A percentile compares a stretch with the other conserved stretches of the same genome.
phyloP scores from a whole-genome alignment of 345 rosid genomes.

The Eucalyptus cloeziana region DNA sequence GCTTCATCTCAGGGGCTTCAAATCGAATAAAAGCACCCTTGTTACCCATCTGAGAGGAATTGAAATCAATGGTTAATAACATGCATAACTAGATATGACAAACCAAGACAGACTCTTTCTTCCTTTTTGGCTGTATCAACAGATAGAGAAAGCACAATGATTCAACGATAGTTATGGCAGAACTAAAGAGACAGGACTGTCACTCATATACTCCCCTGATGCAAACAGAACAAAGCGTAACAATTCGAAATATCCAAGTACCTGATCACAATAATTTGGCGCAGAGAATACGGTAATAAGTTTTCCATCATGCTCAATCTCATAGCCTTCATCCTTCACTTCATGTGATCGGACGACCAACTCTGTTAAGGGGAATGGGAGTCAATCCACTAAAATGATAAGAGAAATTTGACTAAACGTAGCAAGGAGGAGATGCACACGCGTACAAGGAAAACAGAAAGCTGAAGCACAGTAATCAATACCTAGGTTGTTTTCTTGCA shows the following conservation, averaged over 20 bases:
- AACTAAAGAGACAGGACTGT: background rate
- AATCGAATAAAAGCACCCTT: conserved; percentile 95
- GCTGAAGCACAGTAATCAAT: background rate
- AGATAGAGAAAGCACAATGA: background rate
- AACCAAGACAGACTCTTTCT: background rate
- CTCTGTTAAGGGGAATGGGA: conserved; percentile 25
- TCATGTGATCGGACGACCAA: conserved; percentile 90
- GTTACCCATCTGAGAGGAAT: conserved; percentile 78
- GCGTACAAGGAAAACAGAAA: background rate
- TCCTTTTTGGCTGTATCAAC: background rate
- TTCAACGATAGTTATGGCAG: background rate
- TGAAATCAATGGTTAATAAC: background rate
- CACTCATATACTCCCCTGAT: background rate
- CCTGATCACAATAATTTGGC: conserved; percentile 99
- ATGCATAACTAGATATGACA: background rate
- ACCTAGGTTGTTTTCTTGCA: conserved; percentile 92
- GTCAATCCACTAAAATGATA: background rate
- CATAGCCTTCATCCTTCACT: conserved; percentile 96
- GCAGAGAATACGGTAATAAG: conserved; percentile 97
- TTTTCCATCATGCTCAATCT: conserved; percentile 95
- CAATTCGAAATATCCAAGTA: conserved; percentile 3
- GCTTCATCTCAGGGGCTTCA: conserved; percentile 87
- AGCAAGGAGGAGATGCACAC: background rate
- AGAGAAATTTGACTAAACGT: background rate
- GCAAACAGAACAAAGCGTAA: background rate